phyloP scores from a whole-genome alignment of 495 filamentous ascomycete genomes.

The Penicillium mononematosum region DNA sequence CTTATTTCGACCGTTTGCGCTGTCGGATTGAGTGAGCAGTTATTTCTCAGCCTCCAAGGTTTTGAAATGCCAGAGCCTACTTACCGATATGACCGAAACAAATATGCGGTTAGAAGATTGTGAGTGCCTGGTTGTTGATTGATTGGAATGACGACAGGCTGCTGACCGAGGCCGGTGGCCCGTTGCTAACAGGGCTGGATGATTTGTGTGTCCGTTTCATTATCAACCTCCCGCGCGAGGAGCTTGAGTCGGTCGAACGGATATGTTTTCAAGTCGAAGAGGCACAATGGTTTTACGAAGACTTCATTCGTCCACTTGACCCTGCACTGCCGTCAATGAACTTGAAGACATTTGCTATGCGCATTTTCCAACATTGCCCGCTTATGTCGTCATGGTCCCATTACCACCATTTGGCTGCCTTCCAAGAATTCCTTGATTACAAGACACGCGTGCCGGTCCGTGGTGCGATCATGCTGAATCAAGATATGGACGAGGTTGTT shows the following conservation, averaged over 20 bases:
- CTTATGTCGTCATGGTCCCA: slow-evolving; percentile 76
- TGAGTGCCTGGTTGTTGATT: slow-evolving; percentile 46
- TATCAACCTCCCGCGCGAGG: slow-evolving; percentile 88
- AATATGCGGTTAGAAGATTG: slow-evolving; percentile 88
- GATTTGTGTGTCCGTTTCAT: slow-evolving; percentile 95
- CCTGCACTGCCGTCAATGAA: slow-evolving; percentile 79
- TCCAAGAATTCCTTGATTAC: slow-evolving; percentile 86
- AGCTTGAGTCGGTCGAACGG: slow-evolving; percentile 83
- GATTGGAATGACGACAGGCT: slow-evolving; percentile 5
- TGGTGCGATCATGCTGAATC: slow-evolving; percentile 88
- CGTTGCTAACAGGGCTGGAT: slow-evolving; percentile 70
- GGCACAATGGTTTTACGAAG: slow-evolving; percentile 99
- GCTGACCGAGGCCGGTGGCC: slow-evolving; percentile 13
- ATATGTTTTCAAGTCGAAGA: slow-evolving; percentile 99
- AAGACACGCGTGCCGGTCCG: slow-evolving; percentile 92
- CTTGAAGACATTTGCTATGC: slow-evolving; percentile 75
- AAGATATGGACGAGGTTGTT: slow-evolving; percentile 85
- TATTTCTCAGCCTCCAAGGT: slow-evolving; percentile 2
- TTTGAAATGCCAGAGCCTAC: slow-evolving; percentile 47
- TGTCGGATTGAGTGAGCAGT: slow-evolving; percentile 7
- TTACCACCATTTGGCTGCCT: slow-evolving; percentile 74
- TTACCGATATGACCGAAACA: slow-evolving; percentile 67
- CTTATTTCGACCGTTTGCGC: slow-evolving; percentile 27
- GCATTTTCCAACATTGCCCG: slow-evolving; percentile 91
- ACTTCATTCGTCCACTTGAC: slow-evolving; percentile 91